Conservation (phyloP, 2,329 filamentous ascomycete species). For the Phialophora expanda region DNA sequence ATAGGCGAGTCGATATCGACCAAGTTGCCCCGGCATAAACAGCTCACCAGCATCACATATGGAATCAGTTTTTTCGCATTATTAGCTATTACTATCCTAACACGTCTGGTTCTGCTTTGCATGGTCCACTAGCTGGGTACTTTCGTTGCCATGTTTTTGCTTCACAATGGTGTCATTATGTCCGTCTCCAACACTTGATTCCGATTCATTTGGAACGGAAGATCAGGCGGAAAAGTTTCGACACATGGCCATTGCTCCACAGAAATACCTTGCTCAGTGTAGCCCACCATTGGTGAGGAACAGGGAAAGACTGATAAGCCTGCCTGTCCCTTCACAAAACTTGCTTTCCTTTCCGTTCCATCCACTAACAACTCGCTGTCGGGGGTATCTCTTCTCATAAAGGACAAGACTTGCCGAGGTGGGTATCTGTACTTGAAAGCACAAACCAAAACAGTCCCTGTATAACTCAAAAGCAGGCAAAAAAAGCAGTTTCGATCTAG, state of each 20-base stretch:
- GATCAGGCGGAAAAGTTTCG: constrained; percentile 12
- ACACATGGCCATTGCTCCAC: constrained; percentile 13
- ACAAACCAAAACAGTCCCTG: constrained; percentile 25
- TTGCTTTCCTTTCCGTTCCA: constrained; percentile 23
- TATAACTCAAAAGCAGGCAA: constrained; percentile 27
- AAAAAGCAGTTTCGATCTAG: constrained; percentile 35
- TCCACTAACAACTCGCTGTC: constrained; percentile 31
- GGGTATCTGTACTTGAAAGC: constrained; percentile 37
- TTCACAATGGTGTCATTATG: constrained; percentile 10
- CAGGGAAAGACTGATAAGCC: constrained; percentile 31
- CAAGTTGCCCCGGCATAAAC: background rate
- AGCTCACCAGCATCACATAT: background rate
- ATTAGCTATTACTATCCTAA: constrained; percentile 37
- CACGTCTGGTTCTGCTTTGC: constrained; percentile 21
- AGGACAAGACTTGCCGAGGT: constrained; percentile 37
- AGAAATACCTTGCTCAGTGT: constrained; percentile 20
- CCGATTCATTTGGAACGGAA: constrained; percentile 1
- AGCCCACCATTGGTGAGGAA: constrained; percentile 7
- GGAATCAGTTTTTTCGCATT: constrained; percentile 17
- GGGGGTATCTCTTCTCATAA: constrained; percentile 38
- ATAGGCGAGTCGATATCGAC: background rate
- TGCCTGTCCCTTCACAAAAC: background rate
- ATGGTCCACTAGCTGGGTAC: constrained; percentile 21
- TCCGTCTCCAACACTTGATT: background rate
- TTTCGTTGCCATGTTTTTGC: constrained; percentile 19